phyloP scores from a whole-genome alignment of 176 grass and related monocot species.

The Aegilops bicornis region DNA sequence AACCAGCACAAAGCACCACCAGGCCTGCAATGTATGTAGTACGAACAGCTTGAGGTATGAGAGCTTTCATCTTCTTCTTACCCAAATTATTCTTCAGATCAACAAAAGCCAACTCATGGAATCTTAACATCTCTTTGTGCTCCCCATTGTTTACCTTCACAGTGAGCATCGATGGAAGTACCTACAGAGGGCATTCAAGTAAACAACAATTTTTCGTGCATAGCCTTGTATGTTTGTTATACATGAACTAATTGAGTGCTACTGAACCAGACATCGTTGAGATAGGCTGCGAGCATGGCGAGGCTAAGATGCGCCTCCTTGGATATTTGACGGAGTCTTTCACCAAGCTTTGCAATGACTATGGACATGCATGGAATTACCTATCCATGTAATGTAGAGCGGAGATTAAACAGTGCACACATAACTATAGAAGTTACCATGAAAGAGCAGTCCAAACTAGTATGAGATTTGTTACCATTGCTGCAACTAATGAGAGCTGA shows the following conservation, averaged over 20 bases:
- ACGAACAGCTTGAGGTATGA: constrained; percentile 68
- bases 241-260: not conserved
- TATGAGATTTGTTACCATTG: constrained; percentile 37
- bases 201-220: not conserved
- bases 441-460: not conserved
- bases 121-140: constrained; percentile 59
- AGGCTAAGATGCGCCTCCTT: constrained; percentile 50
- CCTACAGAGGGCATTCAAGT: constrained; percentile 32
- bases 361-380: constrained; percentile 59
- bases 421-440: not conserved
- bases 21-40: constrained; percentile 64
- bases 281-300: constrained; percentile 62
- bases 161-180: constrained; percentile 70
- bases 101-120: constrained; percentile 54
- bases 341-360: constrained; percentile 55
- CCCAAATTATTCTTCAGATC: constrained; percentile 47
- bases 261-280: constrained; percentile 65
- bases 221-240: not conserved
- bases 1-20: constrained; percentile 55
- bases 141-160: constrained; percentile 79
- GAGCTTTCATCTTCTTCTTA: constrained; percentile 83
- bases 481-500: constrained; percentile 49
- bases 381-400: constrained; percentile 29
- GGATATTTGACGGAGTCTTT: constrained; percentile 59
- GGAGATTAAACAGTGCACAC: constrained; percentile 24